A percentile compares a stretch with the other conserved stretches of the same genome.
Evolutionary conservation across 768 basidiomycete genomes (phyloP).

Genomic region (Bullera alba): DNA sequence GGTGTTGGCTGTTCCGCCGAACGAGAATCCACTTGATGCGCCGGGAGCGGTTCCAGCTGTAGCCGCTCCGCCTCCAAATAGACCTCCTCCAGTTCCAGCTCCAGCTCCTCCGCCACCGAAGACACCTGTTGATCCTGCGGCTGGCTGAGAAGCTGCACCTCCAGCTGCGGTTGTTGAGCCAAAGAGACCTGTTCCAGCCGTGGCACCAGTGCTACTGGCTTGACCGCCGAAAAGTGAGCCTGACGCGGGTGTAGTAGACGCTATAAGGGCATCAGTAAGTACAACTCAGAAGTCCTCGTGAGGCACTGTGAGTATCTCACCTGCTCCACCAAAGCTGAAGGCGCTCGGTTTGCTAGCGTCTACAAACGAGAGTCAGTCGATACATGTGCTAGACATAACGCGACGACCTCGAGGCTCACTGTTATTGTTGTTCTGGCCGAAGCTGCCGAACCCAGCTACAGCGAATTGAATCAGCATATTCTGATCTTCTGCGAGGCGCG

Average conservation of each 20-base stretch:
- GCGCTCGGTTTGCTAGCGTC: constrained; percentile 3
- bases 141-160: background rate
- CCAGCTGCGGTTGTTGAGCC: constrained; percentile 2
- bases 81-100: background rate
- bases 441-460: constrained; percentile 32
- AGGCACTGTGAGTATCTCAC: no score
- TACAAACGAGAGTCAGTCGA: background rate
- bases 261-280: no score
- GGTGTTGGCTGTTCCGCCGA: constrained; percentile 2
- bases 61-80: constrained; percentile 8
- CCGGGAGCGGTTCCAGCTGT: background rate
- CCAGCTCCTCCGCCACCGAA: constrained; percentile 8
- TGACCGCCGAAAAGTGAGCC: constrained; percentile 1
- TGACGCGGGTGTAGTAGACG: no score
- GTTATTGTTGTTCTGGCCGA: constrained; percentile 30
- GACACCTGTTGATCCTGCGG: background rate
- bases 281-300: no score
- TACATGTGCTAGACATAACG: background rate
- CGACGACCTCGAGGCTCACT: constrained; percentile 1
- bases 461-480: background rate
- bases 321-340: constrained; percentile 19
- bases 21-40: constrained; percentile 6
- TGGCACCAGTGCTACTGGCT: background rate
- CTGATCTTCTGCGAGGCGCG: no score
- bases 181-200: constrained; percentile 9